phyloP scores from a whole-genome alignment of 257 asterid species.

The Solanum peruvianum region DNA sequence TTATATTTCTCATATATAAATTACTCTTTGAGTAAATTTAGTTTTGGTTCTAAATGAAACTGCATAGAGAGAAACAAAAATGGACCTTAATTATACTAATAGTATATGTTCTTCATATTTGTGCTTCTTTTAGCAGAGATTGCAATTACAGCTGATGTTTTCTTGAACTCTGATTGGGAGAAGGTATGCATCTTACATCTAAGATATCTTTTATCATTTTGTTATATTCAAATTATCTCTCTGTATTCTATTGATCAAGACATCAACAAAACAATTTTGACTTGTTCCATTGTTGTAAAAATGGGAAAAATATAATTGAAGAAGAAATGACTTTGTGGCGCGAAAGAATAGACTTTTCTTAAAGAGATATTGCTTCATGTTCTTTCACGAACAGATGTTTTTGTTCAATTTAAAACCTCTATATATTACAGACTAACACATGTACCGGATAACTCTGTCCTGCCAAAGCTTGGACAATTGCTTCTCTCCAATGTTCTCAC shows the following conservation, averaged over 20 bases:
- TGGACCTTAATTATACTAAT: constrained; percentile 23
- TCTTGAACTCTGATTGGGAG: constrained; percentile 32
- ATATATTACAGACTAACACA: no score
- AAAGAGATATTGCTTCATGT: not conserved
- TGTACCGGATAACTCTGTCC: not conserved
- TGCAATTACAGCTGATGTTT: constrained; percentile 23
- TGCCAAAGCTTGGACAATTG: not conserved
- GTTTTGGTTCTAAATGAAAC: not conserved
- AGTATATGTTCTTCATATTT: constrained; percentile 35
- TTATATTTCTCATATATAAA: not conserved
- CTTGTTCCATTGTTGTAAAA: not conserved
- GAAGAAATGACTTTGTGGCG: not conserved
- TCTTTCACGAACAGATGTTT: no score
- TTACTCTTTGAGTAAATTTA: not conserved
- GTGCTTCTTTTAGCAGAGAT: constrained; percentile 32
- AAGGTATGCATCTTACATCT: constrained; percentile 19
- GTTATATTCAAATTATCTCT: not conserved
- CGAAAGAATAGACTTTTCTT: not conserved
- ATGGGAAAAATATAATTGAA: not conserved
- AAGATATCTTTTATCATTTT: not conserved
- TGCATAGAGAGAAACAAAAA: not conserved
- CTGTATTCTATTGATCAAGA: not conserved
- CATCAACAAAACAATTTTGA: not conserved
- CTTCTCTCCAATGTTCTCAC: not conserved
- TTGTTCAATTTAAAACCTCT: no score